phyloP scores from a whole-genome alignment of 768 basidiomycete genomes.

The Tulasnella sp. region DNA sequence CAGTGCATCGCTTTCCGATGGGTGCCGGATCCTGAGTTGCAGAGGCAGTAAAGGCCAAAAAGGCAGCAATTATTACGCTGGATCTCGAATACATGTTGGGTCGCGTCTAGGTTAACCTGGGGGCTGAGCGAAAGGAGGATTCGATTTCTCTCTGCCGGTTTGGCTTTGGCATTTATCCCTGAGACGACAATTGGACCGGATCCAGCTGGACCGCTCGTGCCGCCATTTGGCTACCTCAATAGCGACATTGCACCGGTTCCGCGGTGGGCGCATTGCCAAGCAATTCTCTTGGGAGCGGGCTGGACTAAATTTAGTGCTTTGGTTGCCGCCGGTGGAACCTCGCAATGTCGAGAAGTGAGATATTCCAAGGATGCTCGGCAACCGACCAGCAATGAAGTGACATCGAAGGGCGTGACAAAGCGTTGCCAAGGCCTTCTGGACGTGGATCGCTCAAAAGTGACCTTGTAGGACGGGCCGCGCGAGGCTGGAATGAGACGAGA shows the following conservation, averaged over 20 bases:
- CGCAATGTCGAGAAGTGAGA: neutral
- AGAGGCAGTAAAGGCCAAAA: slow-evolving; percentile 8
- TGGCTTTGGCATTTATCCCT: neutral
- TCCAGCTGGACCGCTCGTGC: neutral
- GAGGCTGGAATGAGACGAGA: too few species aligned
- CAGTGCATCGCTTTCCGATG: slow-evolving; percentile 30
- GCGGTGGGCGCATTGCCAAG: neutral
- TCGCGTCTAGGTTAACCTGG: neutral
- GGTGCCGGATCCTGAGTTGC: neutral
- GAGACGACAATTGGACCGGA: neutral
- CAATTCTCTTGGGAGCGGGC: neutral
- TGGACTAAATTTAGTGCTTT: neutral
- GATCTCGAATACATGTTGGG: neutral
- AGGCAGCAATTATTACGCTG: neutral
- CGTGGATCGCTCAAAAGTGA: neutral
- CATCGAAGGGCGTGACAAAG: neutral
- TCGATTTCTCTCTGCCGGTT: neutral
- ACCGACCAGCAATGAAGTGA: neutral
- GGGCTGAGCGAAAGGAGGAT: neutral
- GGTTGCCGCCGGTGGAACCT: slow-evolving; percentile 3
- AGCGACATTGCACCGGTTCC: neutral
- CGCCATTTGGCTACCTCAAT: neutral
- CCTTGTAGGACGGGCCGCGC: neutral
- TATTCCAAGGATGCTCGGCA: neutral
- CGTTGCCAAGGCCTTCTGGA: neutral